These are phyloP conservation scores for Erodium maritimum DNA, from an alignment of 345 rosid species.

Conservation along the genomic window DNA sequence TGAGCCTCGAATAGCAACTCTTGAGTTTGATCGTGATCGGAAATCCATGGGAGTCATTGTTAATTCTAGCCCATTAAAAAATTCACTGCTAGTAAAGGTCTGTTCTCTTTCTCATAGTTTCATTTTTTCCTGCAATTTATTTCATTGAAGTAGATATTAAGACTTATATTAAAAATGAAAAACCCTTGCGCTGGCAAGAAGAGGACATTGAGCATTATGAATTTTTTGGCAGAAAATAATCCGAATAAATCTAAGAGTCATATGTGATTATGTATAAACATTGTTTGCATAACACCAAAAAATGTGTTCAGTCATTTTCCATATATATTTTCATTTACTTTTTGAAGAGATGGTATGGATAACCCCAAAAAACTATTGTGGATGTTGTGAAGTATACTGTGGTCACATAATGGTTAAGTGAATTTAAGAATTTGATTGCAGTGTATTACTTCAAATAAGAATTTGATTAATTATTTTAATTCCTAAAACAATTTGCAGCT, in stretches of 20 bases:
- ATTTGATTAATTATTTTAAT: no score
- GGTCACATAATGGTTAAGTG: background rate
- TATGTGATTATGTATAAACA: background rate
- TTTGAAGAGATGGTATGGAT: background rate
- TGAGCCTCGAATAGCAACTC: constrained; percentile 80
- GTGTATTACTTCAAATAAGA: background rate
- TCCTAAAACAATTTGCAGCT: background rate
- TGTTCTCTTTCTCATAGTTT: background rate
- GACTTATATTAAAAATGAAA: no score
- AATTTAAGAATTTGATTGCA: no score
- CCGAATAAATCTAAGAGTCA: background rate
- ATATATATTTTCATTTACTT: no score
- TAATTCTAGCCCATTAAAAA: constrained; percentile 57
- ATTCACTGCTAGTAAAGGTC: constrained; percentile 83
- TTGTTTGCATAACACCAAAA: background rate
- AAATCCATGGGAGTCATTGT: constrained; percentile 98
- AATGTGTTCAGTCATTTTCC: no score
- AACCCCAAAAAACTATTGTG: no score
- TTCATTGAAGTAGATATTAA: background rate
- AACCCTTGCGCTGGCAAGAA: background rate
- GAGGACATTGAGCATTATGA: background rate
- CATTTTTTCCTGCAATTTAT: background rate
- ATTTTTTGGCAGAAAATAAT: background rate
- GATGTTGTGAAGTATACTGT: no score
- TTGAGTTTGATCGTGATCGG: constrained; percentile 83